Conservation (phyloP, 352 stramenopile species). For the Globisporangium iwayamae region DNA sequence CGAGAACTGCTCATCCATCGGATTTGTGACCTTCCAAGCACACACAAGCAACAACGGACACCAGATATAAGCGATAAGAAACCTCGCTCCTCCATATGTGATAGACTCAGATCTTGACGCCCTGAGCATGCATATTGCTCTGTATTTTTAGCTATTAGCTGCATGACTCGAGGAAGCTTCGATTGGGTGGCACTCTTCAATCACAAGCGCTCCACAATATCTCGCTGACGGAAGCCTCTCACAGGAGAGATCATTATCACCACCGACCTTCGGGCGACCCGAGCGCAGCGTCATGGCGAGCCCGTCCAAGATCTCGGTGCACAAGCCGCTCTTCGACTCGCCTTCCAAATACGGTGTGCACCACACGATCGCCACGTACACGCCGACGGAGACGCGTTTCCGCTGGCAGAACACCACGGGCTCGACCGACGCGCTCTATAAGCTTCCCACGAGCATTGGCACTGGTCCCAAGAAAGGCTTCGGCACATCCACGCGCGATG, state of each 20-base stretch:
- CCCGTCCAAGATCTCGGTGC: slow-evolving; percentile 25
- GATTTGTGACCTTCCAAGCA: too few relatives aligned
- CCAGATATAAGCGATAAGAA: too few relatives aligned
- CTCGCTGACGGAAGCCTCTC: not conserved
- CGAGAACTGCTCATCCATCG: too few relatives aligned
- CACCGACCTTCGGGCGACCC: not conserved
- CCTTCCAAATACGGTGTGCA: slow-evolving; percentile 72
- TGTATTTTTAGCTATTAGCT: not conserved
- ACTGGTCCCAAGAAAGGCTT: slow-evolving; percentile 65
- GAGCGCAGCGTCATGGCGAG: slow-evolving; percentile 4
- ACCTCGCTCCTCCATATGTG: not conserved
- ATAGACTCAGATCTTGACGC: not conserved
- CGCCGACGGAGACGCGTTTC: slow-evolving; percentile 65
- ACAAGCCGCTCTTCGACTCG: slow-evolving; percentile 62
- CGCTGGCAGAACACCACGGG: slow-evolving; percentile 58
- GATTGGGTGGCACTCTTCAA: not conserved
- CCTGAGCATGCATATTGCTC: not conserved
- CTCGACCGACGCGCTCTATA: slow-evolving; percentile 67
- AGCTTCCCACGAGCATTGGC: slow-evolving; percentile 58
- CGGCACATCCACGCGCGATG: slow-evolving; percentile 69
- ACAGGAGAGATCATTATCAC: not conserved
- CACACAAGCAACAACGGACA: too few relatives aligned
- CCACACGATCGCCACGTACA: slow-evolving; percentile 63
- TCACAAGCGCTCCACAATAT: not conserved
- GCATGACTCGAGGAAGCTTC: not conserved